phyloP scores from a whole-genome alignment of 2,329 filamentous ascomycete species.

The Colletotrichum simmondsii region DNA sequence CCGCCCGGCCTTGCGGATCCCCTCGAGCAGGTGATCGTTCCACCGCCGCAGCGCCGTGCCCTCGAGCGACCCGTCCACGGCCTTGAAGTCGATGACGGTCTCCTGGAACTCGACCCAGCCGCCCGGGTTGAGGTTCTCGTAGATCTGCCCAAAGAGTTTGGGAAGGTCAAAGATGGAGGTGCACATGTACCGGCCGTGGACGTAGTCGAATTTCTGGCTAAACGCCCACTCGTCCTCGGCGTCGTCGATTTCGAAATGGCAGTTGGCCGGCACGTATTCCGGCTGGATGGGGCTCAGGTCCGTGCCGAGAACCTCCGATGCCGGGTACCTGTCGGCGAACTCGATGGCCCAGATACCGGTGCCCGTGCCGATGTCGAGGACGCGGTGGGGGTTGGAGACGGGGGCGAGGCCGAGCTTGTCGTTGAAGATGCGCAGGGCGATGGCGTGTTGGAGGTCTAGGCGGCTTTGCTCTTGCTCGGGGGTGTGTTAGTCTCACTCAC shows the following conservation, averaged over 20 bases:
- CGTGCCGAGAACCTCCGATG: constrained; percentile 47
- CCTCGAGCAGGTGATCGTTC: constrained; percentile 47
- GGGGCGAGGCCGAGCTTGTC: constrained; percentile 14
- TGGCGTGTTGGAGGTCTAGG: constrained; percentile 53
- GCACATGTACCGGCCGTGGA: constrained; percentile 39
- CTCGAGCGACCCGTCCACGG: constrained; percentile 56
- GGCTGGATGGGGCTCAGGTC: constrained; percentile 54
- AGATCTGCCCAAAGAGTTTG: constrained; percentile 47
- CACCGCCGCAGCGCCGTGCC: constrained; percentile 44
- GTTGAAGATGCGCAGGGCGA: constrained; percentile 37
- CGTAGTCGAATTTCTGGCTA: constrained; percentile 24
- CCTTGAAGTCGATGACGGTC: constrained; percentile 77
- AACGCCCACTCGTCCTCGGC: constrained; percentile 40
- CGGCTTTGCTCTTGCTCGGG: constrained; percentile 48
- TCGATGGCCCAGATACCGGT: constrained; percentile 49
- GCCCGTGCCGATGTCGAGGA: constrained; percentile 42
- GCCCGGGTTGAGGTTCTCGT: constrained; percentile 49
- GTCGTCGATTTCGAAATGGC: constrained; percentile 53
- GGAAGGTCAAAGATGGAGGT: constrained; percentile 48
- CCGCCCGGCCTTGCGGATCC: constrained; percentile 50
- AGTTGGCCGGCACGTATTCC: constrained; percentile 49
- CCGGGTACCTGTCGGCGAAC: constrained; percentile 50
- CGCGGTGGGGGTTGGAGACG: constrained; percentile 14
- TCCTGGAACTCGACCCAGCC: constrained; percentile 60
- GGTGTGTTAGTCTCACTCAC: neutral